phyloP scores from a whole-genome alignment of 2,329 filamentous ascomycete genomes.

The Pestalotiopsis sp. region DNA sequence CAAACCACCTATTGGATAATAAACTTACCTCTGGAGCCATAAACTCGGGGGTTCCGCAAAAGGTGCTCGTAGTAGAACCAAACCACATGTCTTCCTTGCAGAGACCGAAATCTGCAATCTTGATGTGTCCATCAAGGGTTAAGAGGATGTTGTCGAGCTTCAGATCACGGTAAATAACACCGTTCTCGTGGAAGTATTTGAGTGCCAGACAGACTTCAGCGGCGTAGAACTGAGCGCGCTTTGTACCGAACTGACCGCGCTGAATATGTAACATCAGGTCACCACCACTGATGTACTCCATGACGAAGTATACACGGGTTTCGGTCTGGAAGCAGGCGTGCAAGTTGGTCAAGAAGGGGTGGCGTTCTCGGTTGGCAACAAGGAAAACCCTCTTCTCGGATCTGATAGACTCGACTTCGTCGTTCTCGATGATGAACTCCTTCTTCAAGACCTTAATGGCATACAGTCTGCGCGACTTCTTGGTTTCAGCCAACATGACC shows the following conservation, averaged over 20 bases:
- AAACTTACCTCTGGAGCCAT: constrained; percentile 90
- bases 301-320: constrained; percentile 97
- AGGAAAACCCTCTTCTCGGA: constrained; percentile 98
- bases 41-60: constrained; percentile 99
- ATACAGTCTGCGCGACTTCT: constrained; percentile 86
- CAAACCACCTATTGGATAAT: background rate
- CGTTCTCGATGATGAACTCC: constrained; percentile 99
- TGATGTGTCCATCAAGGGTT: constrained; percentile 94
- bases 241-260: constrained; percentile 91
- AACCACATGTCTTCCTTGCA: constrained; percentile 99
- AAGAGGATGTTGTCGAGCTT: constrained; percentile 93
- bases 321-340: constrained; percentile 99
- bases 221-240: constrained; percentile 97
- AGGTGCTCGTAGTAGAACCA: constrained; percentile 92
- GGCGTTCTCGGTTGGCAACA: constrained; percentile 93
- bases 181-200: constrained; percentile 99
- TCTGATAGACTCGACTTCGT: constrained; percentile 96
- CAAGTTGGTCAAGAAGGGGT: constrained; percentile 91
- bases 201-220: constrained; percentile 95
- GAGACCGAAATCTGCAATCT: constrained; percentile 96
- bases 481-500: constrained; percentile 98
- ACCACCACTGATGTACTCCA: constrained; percentile 98
- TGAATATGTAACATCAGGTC: constrained; percentile 99
- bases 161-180: constrained; percentile 96
- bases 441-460: constrained; percentile 99